These are phyloP conservation scores for Eimeria acervulina DNA, from an alignment of 169 alveolate genomes.

Conservation along the genomic window DNA sequence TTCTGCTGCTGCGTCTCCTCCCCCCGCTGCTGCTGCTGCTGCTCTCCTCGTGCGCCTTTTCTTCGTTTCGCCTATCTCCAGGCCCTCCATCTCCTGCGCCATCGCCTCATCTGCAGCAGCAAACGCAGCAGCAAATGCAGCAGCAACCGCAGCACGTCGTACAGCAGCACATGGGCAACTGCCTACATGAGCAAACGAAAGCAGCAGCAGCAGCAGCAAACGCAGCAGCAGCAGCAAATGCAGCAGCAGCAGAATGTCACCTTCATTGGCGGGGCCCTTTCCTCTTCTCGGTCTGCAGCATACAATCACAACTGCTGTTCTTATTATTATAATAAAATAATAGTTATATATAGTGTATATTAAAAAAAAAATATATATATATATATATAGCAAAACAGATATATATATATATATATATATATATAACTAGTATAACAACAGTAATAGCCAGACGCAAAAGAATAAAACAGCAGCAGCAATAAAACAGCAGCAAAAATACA, in stretches of 20 bases:
- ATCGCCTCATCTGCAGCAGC: constrained; percentile 35
- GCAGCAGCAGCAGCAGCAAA: not conserved
- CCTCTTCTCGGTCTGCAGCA: constrained; percentile 39
- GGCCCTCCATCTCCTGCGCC: constrained; percentile 19
- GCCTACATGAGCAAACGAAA: not conserved
- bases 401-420: too few species aligned
- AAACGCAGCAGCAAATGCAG: not conserved
- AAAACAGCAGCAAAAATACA: too few species aligned
- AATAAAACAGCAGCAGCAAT: too few species aligned
- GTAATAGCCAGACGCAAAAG: too few species aligned
- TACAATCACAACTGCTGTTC: too few species aligned
- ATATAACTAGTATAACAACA: too few species aligned
- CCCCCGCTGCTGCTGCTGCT: constrained; percentile 34
- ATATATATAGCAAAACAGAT: too few species aligned
- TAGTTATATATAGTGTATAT: too few species aligned
- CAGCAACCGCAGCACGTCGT: not conserved
- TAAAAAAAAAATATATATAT: too few species aligned
- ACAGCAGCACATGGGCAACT: constrained; percentile 16
- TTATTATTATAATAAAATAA: too few species aligned
- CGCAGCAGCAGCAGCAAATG: not conserved
- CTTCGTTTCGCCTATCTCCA: not conserved
- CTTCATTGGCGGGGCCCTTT: not conserved
- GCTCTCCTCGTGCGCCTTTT: constrained; percentile 13
- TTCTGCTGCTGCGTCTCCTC: not conserved
- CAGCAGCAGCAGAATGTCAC: constrained; percentile 15